Percentiles rank a stretch among this genome's conserved stretches.
Evolutionary conservation across 306 rosid genomes (phyloP).

Genomic region (Sophora flavescens): DNA sequence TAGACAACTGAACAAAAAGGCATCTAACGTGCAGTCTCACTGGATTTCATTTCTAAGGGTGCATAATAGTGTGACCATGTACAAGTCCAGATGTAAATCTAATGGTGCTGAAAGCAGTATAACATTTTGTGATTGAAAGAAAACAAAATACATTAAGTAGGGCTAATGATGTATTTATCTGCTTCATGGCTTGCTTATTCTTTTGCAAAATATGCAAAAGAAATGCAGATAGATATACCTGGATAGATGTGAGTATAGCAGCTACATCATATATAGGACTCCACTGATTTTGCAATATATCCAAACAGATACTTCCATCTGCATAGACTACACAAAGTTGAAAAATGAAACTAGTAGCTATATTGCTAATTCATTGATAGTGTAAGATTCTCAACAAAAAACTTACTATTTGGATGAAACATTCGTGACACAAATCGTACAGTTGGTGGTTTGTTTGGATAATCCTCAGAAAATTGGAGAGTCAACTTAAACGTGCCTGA

Average conservation of each 20-base stretch:
- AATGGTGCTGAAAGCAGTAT: not conserved
- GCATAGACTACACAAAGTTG: slow-evolving; percentile 50
- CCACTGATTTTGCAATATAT: slow-evolving; percentile 61
- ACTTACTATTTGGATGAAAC: slow-evolving; percentile 88
- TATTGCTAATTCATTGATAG: not conserved
- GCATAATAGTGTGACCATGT: not conserved
- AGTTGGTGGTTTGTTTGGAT: slow-evolving; percentile 82
- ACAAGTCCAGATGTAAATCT: not conserved
- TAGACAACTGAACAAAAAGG: not conserved
- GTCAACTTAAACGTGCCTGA: slow-evolving; percentile 81
- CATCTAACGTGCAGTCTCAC: not conserved
- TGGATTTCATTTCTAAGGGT: not conserved
- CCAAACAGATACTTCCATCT: slow-evolving; percentile 62
- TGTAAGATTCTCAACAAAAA: not conserved
- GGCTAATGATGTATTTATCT: not conserved
- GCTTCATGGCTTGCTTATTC: slow-evolving; percentile 15
- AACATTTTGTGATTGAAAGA: not conserved
- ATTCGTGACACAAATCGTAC: slow-evolving; percentile 83
- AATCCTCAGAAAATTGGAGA: slow-evolving; percentile 76
- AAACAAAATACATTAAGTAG: not conserved
- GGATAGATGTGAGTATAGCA: slow-evolving; percentile 59
- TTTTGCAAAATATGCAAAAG: slow-evolving; percentile 1
- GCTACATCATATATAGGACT: slow-evolving; percentile 64
- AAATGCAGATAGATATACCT: slow-evolving; percentile 50
- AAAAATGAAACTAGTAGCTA: slow-evolving; percentile 22